These are phyloP conservation scores for Pichia kudriavzevii DNA, from an alignment of 1,139 yeast genomes.

Conservation along the genomic window DNA sequence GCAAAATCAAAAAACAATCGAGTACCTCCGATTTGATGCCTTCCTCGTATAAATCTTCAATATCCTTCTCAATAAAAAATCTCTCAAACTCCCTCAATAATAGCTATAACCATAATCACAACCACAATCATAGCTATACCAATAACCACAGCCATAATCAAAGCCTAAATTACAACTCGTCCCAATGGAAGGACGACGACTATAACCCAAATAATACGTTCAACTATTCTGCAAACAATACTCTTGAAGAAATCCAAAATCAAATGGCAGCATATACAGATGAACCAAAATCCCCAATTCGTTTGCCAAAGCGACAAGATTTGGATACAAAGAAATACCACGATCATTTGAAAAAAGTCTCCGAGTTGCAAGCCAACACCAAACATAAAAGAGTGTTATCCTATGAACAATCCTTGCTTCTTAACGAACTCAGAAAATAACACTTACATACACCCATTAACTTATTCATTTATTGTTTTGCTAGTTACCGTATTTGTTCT, in stretches of 20 bases:
- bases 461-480: not conserved
- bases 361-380: constrained; percentile 1
- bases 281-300: not conserved
- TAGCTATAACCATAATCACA: not conserved
- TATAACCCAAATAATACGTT: constrained; percentile 26
- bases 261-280: constrained; percentile 21
- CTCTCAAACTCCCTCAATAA: not conserved
- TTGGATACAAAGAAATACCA: not conserved
- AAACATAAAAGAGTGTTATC: constrained; percentile 33
- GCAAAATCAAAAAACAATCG: constrained; percentile 7
- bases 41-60: constrained; percentile 9
- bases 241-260: constrained; percentile 27
- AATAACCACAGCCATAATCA: too few relatives aligned
- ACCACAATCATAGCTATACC: too few relatives aligned
- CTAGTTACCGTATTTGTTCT: constrained; percentile 1
- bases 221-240: constrained; percentile 26
- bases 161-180: too few relatives aligned
- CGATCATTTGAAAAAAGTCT: not conserved
- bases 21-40: constrained; percentile 3
- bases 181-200: constrained; percentile 25
- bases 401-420: constrained; percentile 42
- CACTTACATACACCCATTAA: not conserved
- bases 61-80: constrained; percentile 11
- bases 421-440: constrained; percentile 32
- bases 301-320: not conserved